A percentile compares a stretch with the other conserved stretches of the same genome.
Conservation (phyloP, 768 basidiomycete species). For the Leccinellum albellum region DNA sequence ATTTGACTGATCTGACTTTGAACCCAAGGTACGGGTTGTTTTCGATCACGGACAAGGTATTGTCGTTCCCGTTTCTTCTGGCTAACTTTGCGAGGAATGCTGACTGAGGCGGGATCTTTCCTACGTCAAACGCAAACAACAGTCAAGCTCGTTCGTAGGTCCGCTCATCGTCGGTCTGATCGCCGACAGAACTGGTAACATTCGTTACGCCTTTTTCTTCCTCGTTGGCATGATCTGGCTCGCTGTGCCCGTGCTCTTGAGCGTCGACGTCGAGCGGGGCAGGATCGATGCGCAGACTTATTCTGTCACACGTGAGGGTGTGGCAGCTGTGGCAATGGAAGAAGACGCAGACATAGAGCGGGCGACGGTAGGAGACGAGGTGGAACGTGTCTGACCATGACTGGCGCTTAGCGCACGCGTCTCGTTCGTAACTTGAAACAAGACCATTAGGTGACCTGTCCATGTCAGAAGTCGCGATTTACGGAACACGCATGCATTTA, state of each 20-base stretch:
- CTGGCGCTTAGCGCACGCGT: too few relatives aligned
- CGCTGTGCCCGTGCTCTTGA: slow-evolving; percentile 70
- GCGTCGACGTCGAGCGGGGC: slow-evolving; percentile 70
- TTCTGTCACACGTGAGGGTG: not conserved
- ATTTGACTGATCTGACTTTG: not conserved
- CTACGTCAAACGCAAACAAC: not conserved
- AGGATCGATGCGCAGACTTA: slow-evolving; percentile 45
- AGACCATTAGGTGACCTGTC: not conserved
- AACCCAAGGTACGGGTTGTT: slow-evolving; percentile 62
- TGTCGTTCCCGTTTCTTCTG: not conserved
- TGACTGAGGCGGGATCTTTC: not conserved
- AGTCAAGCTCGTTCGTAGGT: slow-evolving; percentile 92
- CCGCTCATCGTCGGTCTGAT: slow-evolving; percentile 86
- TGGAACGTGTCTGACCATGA: too few relatives aligned
- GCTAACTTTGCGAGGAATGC: not conserved
- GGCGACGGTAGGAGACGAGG: not conserved
- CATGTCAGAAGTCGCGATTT: not conserved
- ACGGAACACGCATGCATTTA: too few relatives aligned
- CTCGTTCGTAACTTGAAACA: not conserved
- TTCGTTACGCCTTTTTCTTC: slow-evolving; percentile 89
- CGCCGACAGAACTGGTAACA: slow-evolving; percentile 85
- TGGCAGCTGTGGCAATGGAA: not conserved
- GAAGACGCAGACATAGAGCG: not conserved
- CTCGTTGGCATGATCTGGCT: slow-evolving; percentile 76
- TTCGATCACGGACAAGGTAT: slow-evolving; percentile 86